Base-by-base conservation (phyloP, 2,329 filamentous ascomycete genomes). In the Trichoderma endophyticum region DNA sequence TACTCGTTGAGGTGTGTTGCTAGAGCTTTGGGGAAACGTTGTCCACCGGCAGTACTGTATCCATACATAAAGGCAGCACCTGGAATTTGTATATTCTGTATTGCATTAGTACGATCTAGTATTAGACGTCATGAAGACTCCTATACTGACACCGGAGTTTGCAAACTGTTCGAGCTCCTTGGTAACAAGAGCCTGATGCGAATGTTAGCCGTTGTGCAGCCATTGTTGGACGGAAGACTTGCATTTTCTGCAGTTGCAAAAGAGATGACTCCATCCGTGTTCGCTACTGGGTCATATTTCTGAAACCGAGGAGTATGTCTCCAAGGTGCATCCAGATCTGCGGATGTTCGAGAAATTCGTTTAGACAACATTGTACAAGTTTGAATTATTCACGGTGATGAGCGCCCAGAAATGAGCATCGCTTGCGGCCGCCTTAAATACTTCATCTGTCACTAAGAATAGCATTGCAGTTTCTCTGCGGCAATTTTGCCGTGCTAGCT, bases 41-140 rank as follows among this genome's bases (percentile, higher is more conserved):
- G 43, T 51, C 43, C 43, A 12, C 43, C 43, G 2, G 43, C 43
- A 0, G 43, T 51, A 21, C 43, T 51, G 43, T 51, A 51, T 51
- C 43, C 43, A 51, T 51, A 51, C 43, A 51, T 51, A 3, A 51
- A 51, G 12, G 43, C 43, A 51, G 43, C 43, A 12, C 43, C n/a
- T 51, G 43, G 43, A 0, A 51, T 51, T n/a, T 51, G 43, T 12
- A 51, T 21, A 6, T 51, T 51, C 43, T 51, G 6, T 51, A 12
- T 21, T 21, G 0, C 4, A 1, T 51, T 21, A 51, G n/a, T 21
- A 51, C 2, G 1, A 48, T 4, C 0, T 0, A 3, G 3, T 8
- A n/a, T 43, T 6, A 12, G 43, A n/a, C n/a, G 1, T 21, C 4
- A 21, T 51, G 1, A 21, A 21, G n/a, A 5, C 4, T 48, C 0